Base-by-base conservation (phyloP, 2,329 filamentous ascomycete species). In the Pyrenophora seminiperda region DNA sequence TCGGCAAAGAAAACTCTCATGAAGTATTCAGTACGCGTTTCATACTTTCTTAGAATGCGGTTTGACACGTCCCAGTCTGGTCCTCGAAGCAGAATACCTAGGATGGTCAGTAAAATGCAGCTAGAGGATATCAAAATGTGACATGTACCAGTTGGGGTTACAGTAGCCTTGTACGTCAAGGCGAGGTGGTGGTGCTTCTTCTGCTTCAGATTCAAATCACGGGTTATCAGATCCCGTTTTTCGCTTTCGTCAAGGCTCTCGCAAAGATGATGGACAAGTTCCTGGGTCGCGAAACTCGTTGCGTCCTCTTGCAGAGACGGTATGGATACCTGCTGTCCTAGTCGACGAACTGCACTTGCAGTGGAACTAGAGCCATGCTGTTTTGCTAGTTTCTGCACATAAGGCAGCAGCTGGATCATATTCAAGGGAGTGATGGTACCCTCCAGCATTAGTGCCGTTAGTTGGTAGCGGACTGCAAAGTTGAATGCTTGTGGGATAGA, bases 1-100 rank as follows among this genome's bases (percentile, higher is more conserved):
- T 94, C 90, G 22, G 79, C 79, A 60, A 94, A 91, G 5, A 84
- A 80, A 0, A 92, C 87, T 0, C 90, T 81, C 47, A 72, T 58
- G 56, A 72, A 72, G 41, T 58, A 61, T 9, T 70, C 62, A 0
- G 56, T 53, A 20, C 68, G 36, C 9, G 56, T 32, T 6, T 50
- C 37, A 31, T 66, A 71, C 29, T 58, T 64, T 17, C 67, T 61
- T 9, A 72, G 56, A 4, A 72, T 55, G 29, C 68, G 63, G 33
- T 72, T 72, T 14, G 83, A 86, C 5, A 81, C 82, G 65, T 90
- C 88, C 0, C 81, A 74, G 15, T 76, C 74, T 3, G 79, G 79
- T 0, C 79, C 79, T 47, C 74, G 71, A 4, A 81, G 67, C 53
- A 75, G 67, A 10, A 63, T 47, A 50, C 55, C 55, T 58, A n/a